A percentile compares a stretch with the other conserved stretches of the same genome.
These are phyloP conservation scores for Sporothrix pallida DNA, from an alignment of 2,329 filamentous ascomycete species.

Conservation along the genomic window DNA sequence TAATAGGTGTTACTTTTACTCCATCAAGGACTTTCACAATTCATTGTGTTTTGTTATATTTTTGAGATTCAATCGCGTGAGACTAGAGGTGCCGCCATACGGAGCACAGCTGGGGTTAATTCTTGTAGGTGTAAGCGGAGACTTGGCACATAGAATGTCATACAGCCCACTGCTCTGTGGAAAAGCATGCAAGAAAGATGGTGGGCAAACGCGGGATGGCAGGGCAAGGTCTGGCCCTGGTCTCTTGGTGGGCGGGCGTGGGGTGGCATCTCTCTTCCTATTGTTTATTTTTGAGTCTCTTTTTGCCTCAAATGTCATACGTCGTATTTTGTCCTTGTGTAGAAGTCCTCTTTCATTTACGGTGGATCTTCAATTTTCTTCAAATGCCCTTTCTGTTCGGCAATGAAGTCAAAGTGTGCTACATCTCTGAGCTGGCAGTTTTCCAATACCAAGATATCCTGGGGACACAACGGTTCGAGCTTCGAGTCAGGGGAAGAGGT, in stretches of 20 bases:
- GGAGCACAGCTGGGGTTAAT: no score
- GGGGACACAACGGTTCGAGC: not conserved
- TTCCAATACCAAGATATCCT: not conserved
- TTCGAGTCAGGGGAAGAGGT: not conserved
- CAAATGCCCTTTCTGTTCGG: not conserved
- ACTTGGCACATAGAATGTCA: not conserved
- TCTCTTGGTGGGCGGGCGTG: conserved; percentile 3
- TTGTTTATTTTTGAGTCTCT: not conserved
- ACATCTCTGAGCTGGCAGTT: not conserved
- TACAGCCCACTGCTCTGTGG: not conserved
- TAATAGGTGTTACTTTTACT: conserved; percentile 8
- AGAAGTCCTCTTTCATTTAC: not conserved
- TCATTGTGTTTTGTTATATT: not conserved
- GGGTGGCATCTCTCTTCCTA: not conserved
- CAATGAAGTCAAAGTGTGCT: not conserved
- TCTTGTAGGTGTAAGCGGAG: not conserved
- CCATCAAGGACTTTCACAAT: not conserved
- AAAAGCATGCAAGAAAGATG: not conserved
- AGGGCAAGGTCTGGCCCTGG: not conserved
- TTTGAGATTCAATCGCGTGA: conserved; percentile 7
- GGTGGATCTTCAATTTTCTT: not conserved
- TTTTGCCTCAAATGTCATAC: conserved; percentile 2
- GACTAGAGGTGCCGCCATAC: no score
- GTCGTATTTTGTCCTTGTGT: not conserved
- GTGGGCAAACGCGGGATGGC: not conserved